Evolutionary conservation across 306 rosid genomes (phyloP).

Genomic region (Parietaria judaica): DNA sequence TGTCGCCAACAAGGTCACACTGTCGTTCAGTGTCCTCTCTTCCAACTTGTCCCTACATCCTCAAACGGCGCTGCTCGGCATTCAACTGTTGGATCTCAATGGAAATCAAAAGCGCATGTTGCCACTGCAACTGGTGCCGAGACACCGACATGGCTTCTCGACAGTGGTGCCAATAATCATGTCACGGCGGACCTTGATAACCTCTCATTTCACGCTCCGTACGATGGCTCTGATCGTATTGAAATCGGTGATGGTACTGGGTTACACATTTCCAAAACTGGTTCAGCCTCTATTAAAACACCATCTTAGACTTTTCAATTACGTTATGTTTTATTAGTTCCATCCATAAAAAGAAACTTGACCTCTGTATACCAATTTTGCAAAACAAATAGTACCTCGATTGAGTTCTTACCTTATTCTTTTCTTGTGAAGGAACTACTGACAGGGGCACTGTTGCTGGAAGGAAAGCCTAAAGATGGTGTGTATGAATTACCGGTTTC

Average conservation of each 20-base stretch:
- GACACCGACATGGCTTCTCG: not conserved
- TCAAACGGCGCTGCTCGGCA: not conserved
- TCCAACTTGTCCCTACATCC: not conserved
- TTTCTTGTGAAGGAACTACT: not conserved
- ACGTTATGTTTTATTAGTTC: not conserved
- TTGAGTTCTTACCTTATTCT: not conserved
- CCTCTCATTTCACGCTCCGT: not conserved
- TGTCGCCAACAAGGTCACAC: not conserved
- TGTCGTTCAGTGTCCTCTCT: not conserved
- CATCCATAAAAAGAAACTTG: not conserved
- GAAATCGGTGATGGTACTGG: not conserved
- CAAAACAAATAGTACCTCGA: not conserved
- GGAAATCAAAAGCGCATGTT: not conserved
- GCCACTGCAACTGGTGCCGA: not conserved
- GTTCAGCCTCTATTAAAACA: not conserved
- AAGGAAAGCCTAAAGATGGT: not conserved
- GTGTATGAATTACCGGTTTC: not conserved
- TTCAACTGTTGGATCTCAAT: not conserved
- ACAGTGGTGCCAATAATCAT: not conserved
- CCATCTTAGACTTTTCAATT: not conserved
- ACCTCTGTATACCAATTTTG: not conserved
- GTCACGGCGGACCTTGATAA: not conserved
- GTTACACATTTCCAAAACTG: not conserved
- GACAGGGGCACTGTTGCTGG: not conserved
- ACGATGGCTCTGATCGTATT: not conserved